Evolutionary conservation across 306 rosid genomes (phyloP).

Genomic region (Echinosophora koreensis): DNA sequence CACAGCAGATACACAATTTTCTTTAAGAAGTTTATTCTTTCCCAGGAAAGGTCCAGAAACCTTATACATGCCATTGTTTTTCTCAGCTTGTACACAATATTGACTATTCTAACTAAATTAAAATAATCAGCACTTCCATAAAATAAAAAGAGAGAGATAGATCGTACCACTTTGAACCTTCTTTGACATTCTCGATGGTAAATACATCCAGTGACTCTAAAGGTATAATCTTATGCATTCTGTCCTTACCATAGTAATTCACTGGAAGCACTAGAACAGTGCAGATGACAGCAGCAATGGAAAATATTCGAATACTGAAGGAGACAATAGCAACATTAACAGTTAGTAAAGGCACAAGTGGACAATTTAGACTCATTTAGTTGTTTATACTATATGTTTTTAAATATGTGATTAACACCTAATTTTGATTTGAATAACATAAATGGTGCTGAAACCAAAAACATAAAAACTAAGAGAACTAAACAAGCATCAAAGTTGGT

Average conservation of each 20-base stretch:
- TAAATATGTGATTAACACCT: neutral
- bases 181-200: slow-evolving; percentile 79
- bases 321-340: slow-evolving; percentile 46
- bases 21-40: slow-evolving; percentile 35
- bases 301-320: slow-evolving; percentile 81
- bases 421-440: slow-evolving; percentile 29
- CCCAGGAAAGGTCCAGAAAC: slow-evolving; percentile 25
- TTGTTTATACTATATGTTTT: slow-evolving; percentile 1
- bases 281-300: slow-evolving; percentile 77
- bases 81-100: slow-evolving; percentile 16
- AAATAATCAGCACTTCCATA: slow-evolving; percentile 27
- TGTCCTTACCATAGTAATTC: slow-evolving; percentile 73
- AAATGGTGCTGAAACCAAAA: slow-evolving; percentile 39
- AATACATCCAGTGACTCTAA: slow-evolving; percentile 76
- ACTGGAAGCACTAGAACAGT: slow-evolving; percentile 80
- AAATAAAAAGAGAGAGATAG: slow-evolving; percentile 30
- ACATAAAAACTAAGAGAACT: slow-evolving; percentile 8
- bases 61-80: slow-evolving; percentile 7
- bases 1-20: neutral
- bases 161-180: slow-evolving; percentile 78
- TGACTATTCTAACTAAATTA: slow-evolving; percentile 37
- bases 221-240: slow-evolving; percentile 58
- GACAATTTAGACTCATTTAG: slow-evolving; percentile 13
- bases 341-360: slow-evolving; percentile 51
- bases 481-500: slow-evolving; percentile 9